Evolutionary conservation across 1,284 basidiomycete species (phyloP).

Genomic region (Mrakiaceae sp.): DNA sequence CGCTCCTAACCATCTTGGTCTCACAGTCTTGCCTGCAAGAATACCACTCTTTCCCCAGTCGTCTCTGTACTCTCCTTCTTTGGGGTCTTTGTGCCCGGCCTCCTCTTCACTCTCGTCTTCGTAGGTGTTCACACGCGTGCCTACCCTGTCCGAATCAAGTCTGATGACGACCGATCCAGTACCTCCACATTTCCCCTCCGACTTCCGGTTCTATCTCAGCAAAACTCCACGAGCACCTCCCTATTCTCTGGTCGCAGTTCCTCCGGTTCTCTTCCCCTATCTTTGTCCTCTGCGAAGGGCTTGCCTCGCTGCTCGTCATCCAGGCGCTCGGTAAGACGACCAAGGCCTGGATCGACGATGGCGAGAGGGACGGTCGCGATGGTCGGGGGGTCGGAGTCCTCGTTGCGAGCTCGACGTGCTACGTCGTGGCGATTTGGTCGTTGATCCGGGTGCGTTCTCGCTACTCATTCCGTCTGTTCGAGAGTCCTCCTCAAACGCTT

Average conservation of each 20-base stretch:
- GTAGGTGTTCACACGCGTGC: conserved; percentile 22
- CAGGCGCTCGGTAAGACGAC: conserved; percentile 34
- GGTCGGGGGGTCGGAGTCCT: conserved; percentile 32
- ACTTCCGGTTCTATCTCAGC: conserved; percentile 1
- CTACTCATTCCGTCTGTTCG: not conserved
- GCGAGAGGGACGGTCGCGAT: conserved; percentile 31
- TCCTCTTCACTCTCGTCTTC: conserved; percentile 10
- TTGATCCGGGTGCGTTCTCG: conserved; percentile 48
- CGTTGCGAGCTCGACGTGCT: conserved; percentile 17
- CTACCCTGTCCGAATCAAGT: no score
- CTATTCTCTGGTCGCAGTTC: conserved; percentile 31
- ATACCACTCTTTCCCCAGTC: conserved; percentile 31
- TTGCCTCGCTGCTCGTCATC: conserved; percentile 30
- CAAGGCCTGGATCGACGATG: conserved; percentile 36
- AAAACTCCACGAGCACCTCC: conserved; percentile 31
- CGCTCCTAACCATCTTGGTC: not conserved
- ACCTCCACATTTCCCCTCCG: conserved; percentile 17
- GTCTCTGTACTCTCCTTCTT: conserved; percentile 31
- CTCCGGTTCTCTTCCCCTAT: conserved; percentile 34
- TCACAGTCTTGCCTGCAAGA: conserved; percentile 27
- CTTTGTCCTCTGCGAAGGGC: conserved; percentile 34
- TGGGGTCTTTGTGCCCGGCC: conserved; percentile 28
- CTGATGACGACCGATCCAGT: conserved; percentile 18
- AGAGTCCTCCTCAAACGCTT: not conserved
- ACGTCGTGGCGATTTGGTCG: conserved; percentile 37